A percentile compares a stretch with the other conserved stretches of the same genome.
Conservation (phyloP, 495 filamentous ascomycete genomes). For the Hypoxylon perforatum region DNA sequence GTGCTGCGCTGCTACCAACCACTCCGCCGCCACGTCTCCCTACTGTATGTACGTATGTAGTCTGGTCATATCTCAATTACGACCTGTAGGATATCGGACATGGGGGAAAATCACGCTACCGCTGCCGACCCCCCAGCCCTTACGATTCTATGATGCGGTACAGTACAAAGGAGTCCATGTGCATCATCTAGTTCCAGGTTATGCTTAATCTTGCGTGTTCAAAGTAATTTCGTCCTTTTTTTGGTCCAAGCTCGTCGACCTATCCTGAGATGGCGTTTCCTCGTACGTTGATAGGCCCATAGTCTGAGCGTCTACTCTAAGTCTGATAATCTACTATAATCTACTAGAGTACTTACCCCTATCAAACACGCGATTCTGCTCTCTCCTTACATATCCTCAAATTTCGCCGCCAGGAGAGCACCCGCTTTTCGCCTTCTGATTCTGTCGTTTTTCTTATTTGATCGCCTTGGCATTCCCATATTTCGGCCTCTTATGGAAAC, state of each 20-base stretch:
- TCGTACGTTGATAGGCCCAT: not conserved
- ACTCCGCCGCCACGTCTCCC: not conserved
- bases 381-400: not conserved
- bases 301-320: too few species aligned
- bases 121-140: slow-evolving; percentile 14
- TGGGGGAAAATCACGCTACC: slow-evolving; percentile 7
- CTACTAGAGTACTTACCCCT: too few species aligned
- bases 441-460: slow-evolving; percentile 17
- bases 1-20: slow-evolving; percentile 16
- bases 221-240: not conserved
- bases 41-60: too few species aligned
- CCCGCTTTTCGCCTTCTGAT: not conserved
- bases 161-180: not conserved
- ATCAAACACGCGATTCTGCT: not conserved
- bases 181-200: slow-evolving; percentile 25
- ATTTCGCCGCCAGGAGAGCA: not conserved
- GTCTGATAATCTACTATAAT: too few species aligned
- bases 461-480: slow-evolving; percentile 24
- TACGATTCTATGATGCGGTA: slow-evolving; percentile 2
- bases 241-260: not conserved
- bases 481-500: slow-evolving; percentile 12
- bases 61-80: slow-evolving; percentile 31
- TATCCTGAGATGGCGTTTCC: not conserved
- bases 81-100: slow-evolving; percentile 37
- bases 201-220: slow-evolving; percentile 29